Evolutionary conservation across 306 rosid species (phyloP).

Genomic region (Canavalia ensiformis): DNA sequence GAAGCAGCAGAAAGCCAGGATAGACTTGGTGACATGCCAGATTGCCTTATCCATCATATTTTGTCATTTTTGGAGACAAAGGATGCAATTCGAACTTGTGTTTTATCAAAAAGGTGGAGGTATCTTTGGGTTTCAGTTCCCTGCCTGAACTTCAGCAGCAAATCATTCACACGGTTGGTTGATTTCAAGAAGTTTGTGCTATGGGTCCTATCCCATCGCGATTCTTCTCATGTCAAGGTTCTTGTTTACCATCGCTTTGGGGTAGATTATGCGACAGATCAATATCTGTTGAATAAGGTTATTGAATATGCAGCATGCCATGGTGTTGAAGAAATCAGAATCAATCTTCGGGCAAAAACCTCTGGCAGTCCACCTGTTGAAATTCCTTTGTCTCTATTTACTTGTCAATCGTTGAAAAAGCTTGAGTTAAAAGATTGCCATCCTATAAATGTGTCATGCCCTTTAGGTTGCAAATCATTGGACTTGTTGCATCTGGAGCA

Average conservation of each 20-base stretch:
- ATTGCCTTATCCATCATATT: slow-evolving; percentile 52
- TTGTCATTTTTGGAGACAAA: slow-evolving; percentile 62
- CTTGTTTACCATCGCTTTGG: slow-evolving; percentile 57
- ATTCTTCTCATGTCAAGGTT: slow-evolving; percentile 47
- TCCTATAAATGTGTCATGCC: slow-evolving; percentile 50
- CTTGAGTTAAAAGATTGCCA: slow-evolving; percentile 60
- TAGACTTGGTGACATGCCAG: slow-evolving; percentile 50
- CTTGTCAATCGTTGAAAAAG: slow-evolving; percentile 56
- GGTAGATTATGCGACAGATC: slow-evolving; percentile 65
- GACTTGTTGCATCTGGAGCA: slow-evolving; percentile 53
- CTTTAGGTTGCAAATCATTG: slow-evolving; percentile 46
- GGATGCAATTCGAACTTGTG: slow-evolving; percentile 52
- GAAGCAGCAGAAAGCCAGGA: slow-evolving; percentile 46
- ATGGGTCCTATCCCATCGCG: slow-evolving; percentile 57
- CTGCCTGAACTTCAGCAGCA: slow-evolving; percentile 57
- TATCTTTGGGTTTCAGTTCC: slow-evolving; percentile 56
- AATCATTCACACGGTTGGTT: slow-evolving; percentile 52
- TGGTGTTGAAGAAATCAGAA: slow-evolving; percentile 56
- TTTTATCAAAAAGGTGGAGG: slow-evolving; percentile 58
- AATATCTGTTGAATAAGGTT: slow-evolving; percentile 55
- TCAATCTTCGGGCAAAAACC: slow-evolving; percentile 56
- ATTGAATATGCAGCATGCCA: slow-evolving; percentile 54
- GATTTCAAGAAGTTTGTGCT: slow-evolving; percentile 59
- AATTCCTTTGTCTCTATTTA: slow-evolving; percentile 52
- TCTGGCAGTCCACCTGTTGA: slow-evolving; percentile 61